A percentile compares a stretch with the other conserved stretches of the same genome.
These are phyloP conservation scores for Castanea mollissima DNA, from an alignment of 306 rosid species.

Conservation along the genomic window DNA sequence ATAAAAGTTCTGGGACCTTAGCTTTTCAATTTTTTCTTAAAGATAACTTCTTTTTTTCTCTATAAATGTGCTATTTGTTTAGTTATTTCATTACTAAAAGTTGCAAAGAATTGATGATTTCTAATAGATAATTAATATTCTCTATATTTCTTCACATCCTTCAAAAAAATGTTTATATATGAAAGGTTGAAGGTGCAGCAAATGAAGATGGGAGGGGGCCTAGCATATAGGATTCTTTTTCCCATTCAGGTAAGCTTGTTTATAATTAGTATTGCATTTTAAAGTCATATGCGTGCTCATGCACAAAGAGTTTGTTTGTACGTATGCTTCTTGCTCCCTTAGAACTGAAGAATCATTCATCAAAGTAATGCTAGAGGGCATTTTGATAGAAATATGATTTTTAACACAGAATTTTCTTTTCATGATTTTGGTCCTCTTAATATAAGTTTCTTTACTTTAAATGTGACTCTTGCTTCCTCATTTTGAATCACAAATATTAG, in stretches of 20 bases:
- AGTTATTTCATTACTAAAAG: too few relatives aligned
- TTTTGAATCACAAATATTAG: not conserved
- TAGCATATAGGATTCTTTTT: conserved; percentile 22
- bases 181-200: conserved; percentile 55
- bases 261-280: too few relatives aligned
- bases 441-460: not conserved
- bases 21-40: not conserved
- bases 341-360: not conserved
- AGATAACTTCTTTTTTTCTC: not conserved
- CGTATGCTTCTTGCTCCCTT: not conserved
- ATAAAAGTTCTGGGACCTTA: too few relatives aligned
- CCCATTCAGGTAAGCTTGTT: conserved; percentile 22
- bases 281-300: not conserved
- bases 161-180: not conserved
- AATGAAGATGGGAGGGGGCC: conserved; percentile 26
- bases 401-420: not conserved
- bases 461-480: not conserved
- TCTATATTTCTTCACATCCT: not conserved
- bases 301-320: not conserved
- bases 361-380: not conserved
- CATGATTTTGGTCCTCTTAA: not conserved
- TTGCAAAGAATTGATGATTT: too few relatives aligned
- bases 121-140: too few relatives aligned
- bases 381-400: not conserved
- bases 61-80: too few relatives aligned